A percentile compares a stretch with the other conserved stretches of the same genome.
Evolutionary conservation across 805 yeast species (phyloP).

Genomic region (Nakazawaea populi): DNA sequence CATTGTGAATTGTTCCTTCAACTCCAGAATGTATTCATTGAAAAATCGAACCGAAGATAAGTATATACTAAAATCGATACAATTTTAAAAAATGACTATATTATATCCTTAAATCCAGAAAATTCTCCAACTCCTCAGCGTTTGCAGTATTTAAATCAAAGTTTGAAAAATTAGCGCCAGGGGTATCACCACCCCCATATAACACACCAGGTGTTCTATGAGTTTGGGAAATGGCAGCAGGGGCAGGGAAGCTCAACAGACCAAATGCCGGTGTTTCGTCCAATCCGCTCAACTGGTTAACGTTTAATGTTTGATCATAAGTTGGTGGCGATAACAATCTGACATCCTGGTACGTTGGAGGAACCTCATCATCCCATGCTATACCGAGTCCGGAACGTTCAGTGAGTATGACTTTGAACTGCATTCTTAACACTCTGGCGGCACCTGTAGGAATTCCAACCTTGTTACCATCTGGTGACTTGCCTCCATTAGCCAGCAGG

Average conservation of each 20-base stretch:
- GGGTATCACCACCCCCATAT: constrained; percentile 13
- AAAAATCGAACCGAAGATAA: too few relatives aligned
- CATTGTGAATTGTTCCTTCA: too few relatives aligned
- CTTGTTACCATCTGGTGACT: constrained; percentile 20
- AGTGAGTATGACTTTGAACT: constrained; percentile 74
- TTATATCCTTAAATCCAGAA: constrained; percentile 5
- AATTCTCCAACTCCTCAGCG: neutral
- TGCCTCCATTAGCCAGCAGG: constrained; percentile 16
- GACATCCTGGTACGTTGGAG: constrained; percentile 90
- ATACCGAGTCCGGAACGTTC: constrained; percentile 95
- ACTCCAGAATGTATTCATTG: too few relatives aligned
- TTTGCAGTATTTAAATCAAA: neutral
- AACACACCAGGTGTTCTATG: constrained; percentile 13
- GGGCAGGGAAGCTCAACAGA: constrained; percentile 7
- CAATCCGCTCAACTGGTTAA: constrained; percentile 3
- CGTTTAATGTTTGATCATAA: constrained; percentile 37
- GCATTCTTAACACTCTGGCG: constrained; percentile 93
- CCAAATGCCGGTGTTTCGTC: constrained; percentile 6
- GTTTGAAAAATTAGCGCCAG: constrained; percentile 10
- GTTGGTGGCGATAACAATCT: constrained; percentile 82
- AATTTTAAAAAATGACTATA: constrained; percentile 13
- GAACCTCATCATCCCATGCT: constrained; percentile 99
- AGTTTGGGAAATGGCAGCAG: neutral
- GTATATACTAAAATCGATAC: too few relatives aligned
- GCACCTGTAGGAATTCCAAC: constrained; percentile 86